Percentiles rank a stretch among this genome's conserved stretches.
Evolutionary conservation across 495 filamentous ascomycete genomes (phyloP).

Genomic region (Wilcoxina mikolae): DNA sequence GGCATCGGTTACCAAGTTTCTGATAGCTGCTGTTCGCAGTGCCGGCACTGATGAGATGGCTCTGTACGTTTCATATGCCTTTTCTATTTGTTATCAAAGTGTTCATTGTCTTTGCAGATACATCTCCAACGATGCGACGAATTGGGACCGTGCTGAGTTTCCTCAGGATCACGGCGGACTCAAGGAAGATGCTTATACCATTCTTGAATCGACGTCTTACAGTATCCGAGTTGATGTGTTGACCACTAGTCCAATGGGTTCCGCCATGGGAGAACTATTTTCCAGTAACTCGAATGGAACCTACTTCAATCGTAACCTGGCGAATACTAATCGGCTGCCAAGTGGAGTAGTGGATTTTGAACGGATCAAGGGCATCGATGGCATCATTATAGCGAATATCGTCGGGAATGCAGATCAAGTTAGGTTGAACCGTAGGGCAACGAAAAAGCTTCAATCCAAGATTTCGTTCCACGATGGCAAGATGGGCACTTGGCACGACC

Average conservation of each 20-base stretch:
- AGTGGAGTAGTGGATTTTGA: conserved; percentile 78
- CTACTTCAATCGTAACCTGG: conserved; percentile 78
- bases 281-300: conserved; percentile 94
- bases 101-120: conserved; percentile 18
- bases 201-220: conserved; percentile 90
- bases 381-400: conserved; percentile 76
- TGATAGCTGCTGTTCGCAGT: conserved; percentile 68
- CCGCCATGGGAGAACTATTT: conserved; percentile 54
- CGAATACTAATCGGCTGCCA: conserved; percentile 70
- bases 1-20: conserved; percentile 64
- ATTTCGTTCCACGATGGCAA: conserved; percentile 94
- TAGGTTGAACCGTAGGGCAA: conserved; percentile 34
- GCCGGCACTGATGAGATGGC: conserved; percentile 75
- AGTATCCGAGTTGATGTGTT: conserved; percentile 93
- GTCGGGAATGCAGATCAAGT: conserved; percentile 77
- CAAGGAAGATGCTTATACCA: conserved; percentile 75
- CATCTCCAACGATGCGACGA: conserved; percentile 58
- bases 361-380: conserved; percentile 75
- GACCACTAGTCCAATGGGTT: conserved; percentile 35
- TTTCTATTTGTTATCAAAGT: conserved; percentile 3
- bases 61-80: conserved; percentile 42
- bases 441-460: conserved; percentile 50
- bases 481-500: conserved; percentile 34
- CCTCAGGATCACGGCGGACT: conserved; percentile 52
- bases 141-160: conserved; percentile 89